These are phyloP conservation scores for Aegle marmelos DNA, from an alignment of 345 rosid genomes.

Conservation along the genomic window DNA sequence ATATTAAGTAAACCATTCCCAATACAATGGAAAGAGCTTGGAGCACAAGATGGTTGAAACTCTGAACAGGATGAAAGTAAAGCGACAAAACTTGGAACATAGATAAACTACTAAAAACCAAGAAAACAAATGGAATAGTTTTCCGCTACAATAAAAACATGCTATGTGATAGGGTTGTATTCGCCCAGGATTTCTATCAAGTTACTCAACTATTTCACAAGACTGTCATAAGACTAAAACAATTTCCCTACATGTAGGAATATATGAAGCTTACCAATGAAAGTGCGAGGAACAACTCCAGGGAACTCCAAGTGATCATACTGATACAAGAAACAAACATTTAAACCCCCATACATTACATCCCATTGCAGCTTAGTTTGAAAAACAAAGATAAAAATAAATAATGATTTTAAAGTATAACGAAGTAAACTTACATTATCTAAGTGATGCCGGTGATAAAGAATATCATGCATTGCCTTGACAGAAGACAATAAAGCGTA, in stretches of 20 bases:
- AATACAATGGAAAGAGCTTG: neutral
- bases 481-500: neutral
- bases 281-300: slow-evolving; percentile 98
- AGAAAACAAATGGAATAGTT: neutral
- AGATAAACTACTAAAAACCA: neutral
- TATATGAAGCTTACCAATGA: slow-evolving; percentile 48
- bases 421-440: slow-evolving; percentile 53
- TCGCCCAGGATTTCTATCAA: neutral
- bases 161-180: neutral
- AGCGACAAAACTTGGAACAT: neutral
- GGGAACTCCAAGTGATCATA: slow-evolving; percentile 98
- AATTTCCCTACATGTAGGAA: neutral
- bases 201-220: neutral
- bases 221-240: neutral
- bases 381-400: neutral
- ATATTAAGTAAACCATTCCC: neutral
- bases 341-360: neutral
- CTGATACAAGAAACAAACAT: slow-evolving; percentile 30
- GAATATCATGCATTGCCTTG: slow-evolving; percentile 93
- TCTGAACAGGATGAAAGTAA: neutral
- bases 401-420: neutral
- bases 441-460: slow-evolving; percentile 64
- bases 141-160: neutral
- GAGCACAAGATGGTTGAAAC: neutral
- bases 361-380: neutral